Percentiles rank a stretch among this genome's conserved stretches.
Conservation (phyloP, 768 basidiomycete species). For the Termitomyces sp. region DNA sequence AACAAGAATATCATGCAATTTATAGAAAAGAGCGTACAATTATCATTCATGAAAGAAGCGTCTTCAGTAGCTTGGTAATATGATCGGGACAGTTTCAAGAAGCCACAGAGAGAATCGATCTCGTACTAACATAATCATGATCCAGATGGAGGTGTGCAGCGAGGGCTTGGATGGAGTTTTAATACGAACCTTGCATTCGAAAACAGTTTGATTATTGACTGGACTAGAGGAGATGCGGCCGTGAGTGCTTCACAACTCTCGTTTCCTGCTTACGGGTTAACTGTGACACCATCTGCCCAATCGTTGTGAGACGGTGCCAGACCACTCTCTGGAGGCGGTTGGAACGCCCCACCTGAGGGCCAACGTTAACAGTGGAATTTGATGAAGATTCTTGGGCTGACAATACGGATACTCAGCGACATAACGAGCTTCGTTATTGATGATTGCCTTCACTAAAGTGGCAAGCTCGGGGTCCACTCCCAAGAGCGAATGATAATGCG, state of each 20-base stretch:
- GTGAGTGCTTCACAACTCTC: neutral
- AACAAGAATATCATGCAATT: neutral
- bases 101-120: slow-evolving; percentile 74
- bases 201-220: slow-evolving; percentile 66
- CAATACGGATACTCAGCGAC: slow-evolving; percentile 75
- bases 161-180: neutral
- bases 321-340: slow-evolving; percentile 75
- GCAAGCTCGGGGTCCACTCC: slow-evolving; percentile 45
- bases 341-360: slow-evolving; percentile 60
- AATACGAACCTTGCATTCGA: slow-evolving; percentile 70
- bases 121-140: slow-evolving; percentile 50
- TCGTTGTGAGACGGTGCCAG: slow-evolving; percentile 60
- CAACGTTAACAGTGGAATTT: neutral
- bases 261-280: slow-evolving; percentile 59
- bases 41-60: slow-evolving; percentile 62
- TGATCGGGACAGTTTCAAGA: slow-evolving; percentile 71
- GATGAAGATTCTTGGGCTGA: slow-evolving; percentile 23
- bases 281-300: slow-evolving; percentile 65
- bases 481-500: slow-evolving; percentile 62
- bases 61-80: slow-evolving; percentile 75
- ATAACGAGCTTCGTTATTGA: slow-evolving; percentile 77
- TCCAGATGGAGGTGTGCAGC: neutral
- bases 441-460: slow-evolving; percentile 72
- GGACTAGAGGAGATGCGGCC: slow-evolving; percentile 38
- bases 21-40: slow-evolving; percentile 43